A percentile compares a stretch with the other conserved stretches of the same genome.
Evolutionary conservation across 2,329 filamentous ascomycete species (phyloP).

Genomic region (Aspergillus calidoustus): DNA sequence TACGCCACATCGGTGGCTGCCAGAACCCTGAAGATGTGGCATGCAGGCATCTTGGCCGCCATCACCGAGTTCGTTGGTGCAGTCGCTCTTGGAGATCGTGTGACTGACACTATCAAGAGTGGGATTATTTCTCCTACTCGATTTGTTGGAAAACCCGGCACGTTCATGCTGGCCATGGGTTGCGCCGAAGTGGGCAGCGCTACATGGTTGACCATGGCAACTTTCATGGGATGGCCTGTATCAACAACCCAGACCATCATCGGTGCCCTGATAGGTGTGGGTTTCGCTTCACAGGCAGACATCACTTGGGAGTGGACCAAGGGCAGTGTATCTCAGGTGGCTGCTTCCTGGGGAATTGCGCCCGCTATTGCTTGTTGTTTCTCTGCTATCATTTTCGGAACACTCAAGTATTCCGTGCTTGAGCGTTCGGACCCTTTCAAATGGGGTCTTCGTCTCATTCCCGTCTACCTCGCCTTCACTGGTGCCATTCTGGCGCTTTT

Average conservation of each 20-base stretch:
- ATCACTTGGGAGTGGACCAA: constrained; percentile 42
- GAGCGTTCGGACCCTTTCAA: constrained; percentile 55
- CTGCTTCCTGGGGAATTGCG: constrained; percentile 55
- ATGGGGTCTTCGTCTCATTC: constrained; percentile 54
- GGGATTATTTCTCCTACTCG: constrained; percentile 48
- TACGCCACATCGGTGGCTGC: constrained; percentile 60
- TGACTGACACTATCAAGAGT: constrained; percentile 51
- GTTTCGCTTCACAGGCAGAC: constrained; percentile 29
- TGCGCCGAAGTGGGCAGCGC: constrained; percentile 41
- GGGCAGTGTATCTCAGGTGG: constrained; percentile 53
- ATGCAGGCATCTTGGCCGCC: constrained; percentile 55
- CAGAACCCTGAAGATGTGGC: constrained; percentile 56
- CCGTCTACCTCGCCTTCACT: constrained; percentile 55
- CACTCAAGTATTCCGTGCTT: constrained; percentile 56
- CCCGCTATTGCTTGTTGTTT: constrained; percentile 54
- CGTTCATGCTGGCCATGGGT: constrained; percentile 47
- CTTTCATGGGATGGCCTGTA: constrained; percentile 43
- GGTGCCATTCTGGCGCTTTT: constrained; percentile 60
- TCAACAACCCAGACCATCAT: constrained; percentile 49
- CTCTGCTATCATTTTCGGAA: constrained; percentile 54
- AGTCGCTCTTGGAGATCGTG: constrained; percentile 56
- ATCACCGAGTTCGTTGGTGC: constrained; percentile 58
- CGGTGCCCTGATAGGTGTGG: constrained; percentile 40
- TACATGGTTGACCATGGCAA: constrained; percentile 44
- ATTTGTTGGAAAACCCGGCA: constrained; percentile 41